phyloP scores from a whole-genome alignment of 768 basidiomycete genomes.

The Auriscalpium orientale region DNA sequence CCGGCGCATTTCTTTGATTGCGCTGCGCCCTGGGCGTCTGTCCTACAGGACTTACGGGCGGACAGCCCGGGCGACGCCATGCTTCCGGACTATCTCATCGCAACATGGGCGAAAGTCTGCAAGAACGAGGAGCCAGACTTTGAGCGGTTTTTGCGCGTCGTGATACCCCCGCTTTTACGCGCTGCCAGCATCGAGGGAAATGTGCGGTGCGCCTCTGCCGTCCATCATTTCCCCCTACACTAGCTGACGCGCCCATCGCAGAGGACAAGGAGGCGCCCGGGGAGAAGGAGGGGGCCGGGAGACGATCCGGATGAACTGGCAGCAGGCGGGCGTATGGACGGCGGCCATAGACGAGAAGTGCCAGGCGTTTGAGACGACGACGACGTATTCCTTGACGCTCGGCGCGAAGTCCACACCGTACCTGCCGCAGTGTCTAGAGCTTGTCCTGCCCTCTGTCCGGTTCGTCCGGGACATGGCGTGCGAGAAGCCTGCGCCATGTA shows the following conservation, averaged over 20 bases:
- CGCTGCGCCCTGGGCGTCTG: no score
- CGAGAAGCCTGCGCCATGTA: constrained; percentile 72
- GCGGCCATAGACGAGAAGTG: constrained; percentile 82
- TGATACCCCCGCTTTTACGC: constrained; percentile 71
- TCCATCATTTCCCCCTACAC: not conserved
- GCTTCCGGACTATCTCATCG: constrained; percentile 66
- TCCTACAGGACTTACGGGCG: no score
- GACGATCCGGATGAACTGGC: constrained; percentile 69
- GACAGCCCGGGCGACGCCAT: constrained; percentile 66
- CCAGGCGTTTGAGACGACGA: constrained; percentile 80
- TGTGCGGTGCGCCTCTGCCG: constrained; percentile 44
- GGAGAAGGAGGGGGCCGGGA: constrained; percentile 74
- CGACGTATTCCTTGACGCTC: constrained; percentile 72
- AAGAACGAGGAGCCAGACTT: constrained; percentile 80
- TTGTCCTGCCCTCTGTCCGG: constrained; percentile 53
- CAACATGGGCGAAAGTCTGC: constrained; percentile 86
- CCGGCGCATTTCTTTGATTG: no score
- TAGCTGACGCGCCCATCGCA: not conserved
- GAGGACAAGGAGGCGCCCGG: constrained; percentile 46
- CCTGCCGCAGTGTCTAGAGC: constrained; percentile 58
- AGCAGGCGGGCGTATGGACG: constrained; percentile 69
- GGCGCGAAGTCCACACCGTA: constrained; percentile 64
- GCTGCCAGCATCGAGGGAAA: constrained; percentile 75
- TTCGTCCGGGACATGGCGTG: constrained; percentile 83
- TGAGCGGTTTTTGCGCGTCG: constrained; percentile 76